Conservation (phyloP, 2,329 filamentous ascomycete species). For the Sclerotinia glacialis region DNA sequence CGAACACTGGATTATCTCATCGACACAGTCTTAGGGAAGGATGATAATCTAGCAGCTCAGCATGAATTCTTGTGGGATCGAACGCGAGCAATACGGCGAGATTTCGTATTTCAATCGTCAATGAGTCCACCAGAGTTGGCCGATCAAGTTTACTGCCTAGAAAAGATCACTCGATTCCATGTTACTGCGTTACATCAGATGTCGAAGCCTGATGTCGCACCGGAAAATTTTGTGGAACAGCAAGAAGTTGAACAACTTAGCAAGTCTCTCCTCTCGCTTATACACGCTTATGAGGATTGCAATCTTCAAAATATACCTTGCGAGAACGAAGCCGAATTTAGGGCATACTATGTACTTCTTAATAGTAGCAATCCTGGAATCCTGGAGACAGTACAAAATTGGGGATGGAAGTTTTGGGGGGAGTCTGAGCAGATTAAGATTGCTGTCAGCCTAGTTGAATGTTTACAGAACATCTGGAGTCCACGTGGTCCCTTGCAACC, state of each 20-base stretch:
- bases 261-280: constrained; percentile 62
- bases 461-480: constrained; percentile 57
- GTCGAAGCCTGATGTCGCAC: constrained; percentile 53
- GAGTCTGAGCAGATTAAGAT: constrained; percentile 58
- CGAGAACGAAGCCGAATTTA: constrained; percentile 63
- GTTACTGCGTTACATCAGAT: constrained; percentile 63
- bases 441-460: constrained; percentile 58
- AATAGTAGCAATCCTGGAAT: constrained; percentile 59
- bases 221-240: constrained; percentile 62
- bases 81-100: constrained; percentile 63
- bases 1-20: constrained; percentile 63
- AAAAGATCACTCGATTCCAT: constrained; percentile 66
- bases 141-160: constrained; percentile 60
- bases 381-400: constrained; percentile 52
- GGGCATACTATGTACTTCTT: constrained; percentile 62
- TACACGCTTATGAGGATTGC: constrained; percentile 65
- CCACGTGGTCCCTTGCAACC: constrained; percentile 57
- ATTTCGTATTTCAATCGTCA: constrained; percentile 65
- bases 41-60: constrained; percentile 52
- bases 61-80: constrained; percentile 69
- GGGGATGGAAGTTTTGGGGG: constrained; percentile 56
- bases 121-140: constrained; percentile 54
- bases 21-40: constrained; percentile 54
- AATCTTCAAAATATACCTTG: constrained; percentile 56
- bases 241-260: constrained; percentile 67